Conservation (phyloP, 1,139 yeast species). For the Blastobotrys elegans region DNA sequence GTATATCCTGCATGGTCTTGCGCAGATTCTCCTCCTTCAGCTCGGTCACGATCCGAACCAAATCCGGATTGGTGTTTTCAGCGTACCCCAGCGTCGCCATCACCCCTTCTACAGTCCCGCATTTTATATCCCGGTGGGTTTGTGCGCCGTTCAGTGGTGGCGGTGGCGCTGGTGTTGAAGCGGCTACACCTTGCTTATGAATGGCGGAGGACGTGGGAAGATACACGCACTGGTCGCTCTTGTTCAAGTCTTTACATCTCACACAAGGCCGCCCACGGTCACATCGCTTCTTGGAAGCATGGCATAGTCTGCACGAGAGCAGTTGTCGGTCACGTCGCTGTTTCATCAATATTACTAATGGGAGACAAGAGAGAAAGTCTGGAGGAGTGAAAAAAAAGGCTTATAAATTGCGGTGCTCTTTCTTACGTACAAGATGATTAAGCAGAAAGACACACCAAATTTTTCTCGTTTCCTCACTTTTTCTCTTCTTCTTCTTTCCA, state of each 20-base stretch:
- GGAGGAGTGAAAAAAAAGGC: too few relatives aligned
- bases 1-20: slow-evolving; percentile 2
- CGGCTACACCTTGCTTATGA: too few relatives aligned
- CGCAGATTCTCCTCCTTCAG: slow-evolving; percentile 2
- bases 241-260: not conserved
- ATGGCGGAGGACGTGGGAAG: not conserved
- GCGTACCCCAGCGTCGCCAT: slow-evolving; percentile 1
- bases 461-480: too few relatives aligned
- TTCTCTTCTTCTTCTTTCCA: too few relatives aligned
- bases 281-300: not conserved
- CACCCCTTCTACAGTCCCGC: not conserved
- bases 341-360: too few relatives aligned
- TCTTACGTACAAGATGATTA: too few relatives aligned
- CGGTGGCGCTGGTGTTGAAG: not conserved
- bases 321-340: not conserved
- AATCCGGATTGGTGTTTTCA: slow-evolving; percentile 2
- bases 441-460: too few relatives aligned
- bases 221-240: not conserved
- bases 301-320: not conserved
- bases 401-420: too few relatives aligned
- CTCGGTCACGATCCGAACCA: not conserved
- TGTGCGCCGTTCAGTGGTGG: not conserved
- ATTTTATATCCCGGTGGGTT: not conserved
- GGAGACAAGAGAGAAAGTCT: too few relatives aligned
- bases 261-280: not conserved